phyloP scores from a whole-genome alignment of 2,329 filamentous ascomycete species.

The Microsporum canis region DNA sequence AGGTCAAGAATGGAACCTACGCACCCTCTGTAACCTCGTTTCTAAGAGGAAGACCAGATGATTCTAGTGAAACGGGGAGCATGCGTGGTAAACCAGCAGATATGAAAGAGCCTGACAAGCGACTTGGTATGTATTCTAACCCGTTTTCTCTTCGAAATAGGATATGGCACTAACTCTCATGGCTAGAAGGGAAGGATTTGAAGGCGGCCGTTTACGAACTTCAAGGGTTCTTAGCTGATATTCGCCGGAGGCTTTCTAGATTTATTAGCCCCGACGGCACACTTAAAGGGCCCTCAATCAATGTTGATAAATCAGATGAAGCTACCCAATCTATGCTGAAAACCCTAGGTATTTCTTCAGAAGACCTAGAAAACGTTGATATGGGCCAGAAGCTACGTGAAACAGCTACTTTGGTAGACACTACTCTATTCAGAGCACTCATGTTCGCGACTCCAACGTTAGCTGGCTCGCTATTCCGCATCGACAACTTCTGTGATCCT shows the following conservation, averaged over 20 bases:
- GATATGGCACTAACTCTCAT: slow-evolving; percentile 7
- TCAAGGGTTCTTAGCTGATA: slow-evolving; percentile 78
- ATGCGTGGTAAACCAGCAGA: slow-evolving; percentile 26
- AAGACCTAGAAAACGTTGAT: slow-evolving; percentile 42
- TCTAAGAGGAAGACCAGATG: slow-evolving; percentile 27
- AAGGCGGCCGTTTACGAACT: slow-evolving; percentile 70
- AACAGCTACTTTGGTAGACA: slow-evolving; percentile 79
- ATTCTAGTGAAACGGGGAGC: slow-evolving; percentile 31
- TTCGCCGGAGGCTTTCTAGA: slow-evolving; percentile 54
- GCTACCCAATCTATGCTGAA: slow-evolving; percentile 36
- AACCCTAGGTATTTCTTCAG: slow-evolving; percentile 38
- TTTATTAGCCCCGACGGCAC: slow-evolving; percentile 49
- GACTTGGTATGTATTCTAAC: slow-evolving; percentile 17
- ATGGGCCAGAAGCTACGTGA: slow-evolving; percentile 61
- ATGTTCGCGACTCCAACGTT: slow-evolving; percentile 84
- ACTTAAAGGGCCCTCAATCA: slow-evolving; percentile 26
- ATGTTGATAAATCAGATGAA: slow-evolving; percentile 28
- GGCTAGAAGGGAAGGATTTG: slow-evolving; percentile 68
- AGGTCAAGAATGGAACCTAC: slow-evolving; percentile 21
- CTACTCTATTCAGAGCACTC: slow-evolving; percentile 83
- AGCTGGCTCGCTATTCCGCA: slow-evolving; percentile 80
- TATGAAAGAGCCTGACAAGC: slow-evolving; percentile 20
- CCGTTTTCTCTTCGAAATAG: not conserved
- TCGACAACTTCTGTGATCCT: slow-evolving; percentile 94
- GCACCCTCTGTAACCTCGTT: slow-evolving; percentile 31